These are phyloP conservation scores for Urochloa ruziziensis DNA, from an alignment of 176 grass and related monocot genomes.

Conservation along the genomic window DNA sequence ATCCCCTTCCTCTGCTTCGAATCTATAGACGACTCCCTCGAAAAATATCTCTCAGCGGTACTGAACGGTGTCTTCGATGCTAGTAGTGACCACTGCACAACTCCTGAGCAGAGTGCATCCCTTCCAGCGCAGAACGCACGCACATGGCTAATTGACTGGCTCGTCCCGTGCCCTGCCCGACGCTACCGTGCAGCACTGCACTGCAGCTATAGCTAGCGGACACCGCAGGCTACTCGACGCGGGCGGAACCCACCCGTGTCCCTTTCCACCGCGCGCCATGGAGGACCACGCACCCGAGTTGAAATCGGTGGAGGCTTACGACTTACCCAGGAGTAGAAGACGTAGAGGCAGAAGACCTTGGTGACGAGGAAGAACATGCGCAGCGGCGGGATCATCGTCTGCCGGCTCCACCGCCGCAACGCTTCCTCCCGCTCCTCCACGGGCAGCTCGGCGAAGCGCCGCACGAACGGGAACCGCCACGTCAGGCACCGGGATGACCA, in stretches of 20 bases:
- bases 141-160: neutral
- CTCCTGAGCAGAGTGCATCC: too few species aligned
- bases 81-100: too few species aligned
- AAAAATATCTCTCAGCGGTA: too few species aligned
- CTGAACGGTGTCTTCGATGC: too few species aligned
- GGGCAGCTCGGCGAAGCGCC: slow-evolving; percentile 58
- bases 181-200: neutral
- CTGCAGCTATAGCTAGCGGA: neutral
- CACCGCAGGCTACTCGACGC: neutral
- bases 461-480: slow-evolving; percentile 54
- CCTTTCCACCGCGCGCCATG: neutral
- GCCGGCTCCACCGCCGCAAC: slow-evolving; percentile 63
- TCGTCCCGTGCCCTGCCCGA: neutral
- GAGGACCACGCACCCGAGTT: neutral
- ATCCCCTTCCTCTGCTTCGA: neutral
- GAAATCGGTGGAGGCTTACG: neutral
- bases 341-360: slow-evolving; percentile 67
- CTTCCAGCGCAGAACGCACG: neutral
- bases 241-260: neutral
- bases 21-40: neutral
- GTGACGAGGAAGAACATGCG: slow-evolving; percentile 63
- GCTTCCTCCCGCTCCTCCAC: slow-evolving; percentile 45
- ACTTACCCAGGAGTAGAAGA: slow-evolving; percentile 84
- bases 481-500: slow-evolving; percentile 38
- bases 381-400: slow-evolving; percentile 50